phyloP scores from a whole-genome alignment of 345 rosid genomes.

The Clausena lansium region DNA sequence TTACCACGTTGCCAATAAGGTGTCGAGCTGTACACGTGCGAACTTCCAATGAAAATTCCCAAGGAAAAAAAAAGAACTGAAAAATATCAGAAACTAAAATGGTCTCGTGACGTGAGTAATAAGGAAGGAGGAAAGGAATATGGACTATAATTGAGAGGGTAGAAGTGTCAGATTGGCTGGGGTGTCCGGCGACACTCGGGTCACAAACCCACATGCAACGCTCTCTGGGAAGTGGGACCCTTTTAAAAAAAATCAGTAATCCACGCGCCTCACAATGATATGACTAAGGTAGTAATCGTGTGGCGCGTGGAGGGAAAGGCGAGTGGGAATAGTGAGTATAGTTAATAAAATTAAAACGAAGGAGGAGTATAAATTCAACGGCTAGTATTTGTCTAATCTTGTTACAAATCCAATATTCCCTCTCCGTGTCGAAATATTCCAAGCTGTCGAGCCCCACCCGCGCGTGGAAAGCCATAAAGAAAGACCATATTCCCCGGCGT shows the following conservation, averaged over 20 bases:
- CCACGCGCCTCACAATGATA: neutral
- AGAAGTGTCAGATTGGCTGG: constrained; percentile 38
- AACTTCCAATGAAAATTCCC: constrained; percentile 13
- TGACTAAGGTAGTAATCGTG: neutral
- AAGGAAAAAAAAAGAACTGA: neutral
- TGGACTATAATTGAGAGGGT: constrained; percentile 16
- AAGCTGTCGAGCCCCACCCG: constrained; percentile 51
- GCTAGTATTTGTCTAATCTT: constrained; percentile 49
- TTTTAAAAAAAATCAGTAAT: neutral
- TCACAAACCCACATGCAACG: constrained; percentile 39
- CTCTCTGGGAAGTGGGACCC: neutral
- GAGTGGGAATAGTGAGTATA: neutral
- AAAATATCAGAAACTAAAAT: neutral
- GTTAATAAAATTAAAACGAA: neutral
- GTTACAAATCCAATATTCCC: constrained; percentile 45
- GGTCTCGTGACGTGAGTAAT: constrained; percentile 8
- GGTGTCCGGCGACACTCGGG: constrained; percentile 41
- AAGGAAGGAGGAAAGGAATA: constrained; percentile 18
- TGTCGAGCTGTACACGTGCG: constrained; percentile 67
- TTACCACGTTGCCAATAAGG: constrained; percentile 17
- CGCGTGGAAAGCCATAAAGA: constrained; percentile 24
- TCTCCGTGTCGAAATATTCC: constrained; percentile 58
- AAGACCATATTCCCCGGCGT: constrained; percentile 73
- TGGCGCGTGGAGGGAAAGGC: constrained; percentile 13
- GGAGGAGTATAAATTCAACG: constrained; percentile 28